Evolutionary conservation across 2,329 filamentous ascomycete genomes (phyloP).

Genomic region (Alternaria arborescens): DNA sequence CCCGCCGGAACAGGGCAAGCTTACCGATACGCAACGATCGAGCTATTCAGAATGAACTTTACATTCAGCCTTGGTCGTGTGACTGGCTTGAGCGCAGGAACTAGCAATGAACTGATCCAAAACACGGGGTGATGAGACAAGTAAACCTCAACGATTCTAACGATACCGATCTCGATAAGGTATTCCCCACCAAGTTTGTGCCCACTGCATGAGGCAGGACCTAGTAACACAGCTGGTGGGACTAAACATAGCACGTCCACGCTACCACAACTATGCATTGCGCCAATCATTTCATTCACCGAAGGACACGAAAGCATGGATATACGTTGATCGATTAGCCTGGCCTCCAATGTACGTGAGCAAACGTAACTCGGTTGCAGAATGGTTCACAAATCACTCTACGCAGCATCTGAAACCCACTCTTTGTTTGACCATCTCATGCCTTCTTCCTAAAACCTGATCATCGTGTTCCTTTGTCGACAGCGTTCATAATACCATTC

Average conservation of each 20-base stretch:
- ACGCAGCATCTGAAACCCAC: not conserved
- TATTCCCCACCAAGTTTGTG: not conserved
- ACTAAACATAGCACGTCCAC: not conserved
- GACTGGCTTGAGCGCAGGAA: not conserved
- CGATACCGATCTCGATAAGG: not conserved
- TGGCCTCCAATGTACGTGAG: not conserved
- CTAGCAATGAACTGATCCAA: not conserved
- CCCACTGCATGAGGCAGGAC: not conserved
- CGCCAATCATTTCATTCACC: not conserved
- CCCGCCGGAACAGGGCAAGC: not conserved
- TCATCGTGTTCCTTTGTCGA: not conserved
- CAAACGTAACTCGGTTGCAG: not conserved
- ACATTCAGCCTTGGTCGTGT: slow-evolving; percentile 1
- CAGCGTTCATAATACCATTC: not conserved
- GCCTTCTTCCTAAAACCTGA: not conserved
- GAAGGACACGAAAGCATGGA: not conserved
- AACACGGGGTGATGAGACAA: not conserved
- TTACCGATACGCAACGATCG: not conserved
- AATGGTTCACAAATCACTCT: not conserved
- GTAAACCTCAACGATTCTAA: not conserved
- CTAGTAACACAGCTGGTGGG: slow-evolving; percentile 1
- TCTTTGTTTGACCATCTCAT: not conserved
- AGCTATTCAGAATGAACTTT: not conserved
- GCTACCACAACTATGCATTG: not conserved
- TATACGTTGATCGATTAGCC: not conserved